Percentiles rank a stretch among this genome's conserved stretches.
These are phyloP conservation scores for Aegilops umbellulata DNA, from an alignment of 176 grass and related monocot species.

Conservation along the genomic window DNA sequence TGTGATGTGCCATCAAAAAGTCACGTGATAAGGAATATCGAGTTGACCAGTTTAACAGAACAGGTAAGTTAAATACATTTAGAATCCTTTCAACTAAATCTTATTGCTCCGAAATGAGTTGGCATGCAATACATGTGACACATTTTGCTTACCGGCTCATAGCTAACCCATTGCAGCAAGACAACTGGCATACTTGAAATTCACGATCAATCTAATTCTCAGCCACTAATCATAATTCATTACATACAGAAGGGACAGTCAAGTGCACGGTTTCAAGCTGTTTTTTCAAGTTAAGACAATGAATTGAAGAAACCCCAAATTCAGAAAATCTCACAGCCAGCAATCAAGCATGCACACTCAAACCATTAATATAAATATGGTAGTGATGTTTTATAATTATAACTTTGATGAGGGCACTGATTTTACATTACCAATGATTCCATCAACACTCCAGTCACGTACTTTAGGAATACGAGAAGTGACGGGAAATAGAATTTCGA, in stretches of 20 bases:
- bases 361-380: conserved; percentile 19
- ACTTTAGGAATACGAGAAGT: conserved; percentile 22
- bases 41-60: background rate
- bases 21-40: background rate
- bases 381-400: background rate
- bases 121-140: background rate
- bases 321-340: background rate
- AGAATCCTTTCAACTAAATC: background rate
- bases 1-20: background rate
- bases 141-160: background rate
- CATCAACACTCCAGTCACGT: conserved; percentile 34
- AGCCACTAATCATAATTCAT: background rate
- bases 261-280: background rate
- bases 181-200: background rate
- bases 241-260: background rate
- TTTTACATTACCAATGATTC: conserved; percentile 31
- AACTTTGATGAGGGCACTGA: conserved; percentile 1
- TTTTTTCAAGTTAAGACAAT: background rate
- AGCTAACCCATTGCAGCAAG: background rate
- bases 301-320: background rate
- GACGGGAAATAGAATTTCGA: conserved; percentile 27
- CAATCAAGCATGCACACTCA: background rate
- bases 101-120: background rate
- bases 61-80: background rate
- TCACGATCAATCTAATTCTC: background rate